A percentile compares a stretch with the other conserved stretches of the same genome.
These are phyloP conservation scores for Raphanus sativus DNA, from an alignment of 345 rosid genomes.

Conservation along the genomic window DNA sequence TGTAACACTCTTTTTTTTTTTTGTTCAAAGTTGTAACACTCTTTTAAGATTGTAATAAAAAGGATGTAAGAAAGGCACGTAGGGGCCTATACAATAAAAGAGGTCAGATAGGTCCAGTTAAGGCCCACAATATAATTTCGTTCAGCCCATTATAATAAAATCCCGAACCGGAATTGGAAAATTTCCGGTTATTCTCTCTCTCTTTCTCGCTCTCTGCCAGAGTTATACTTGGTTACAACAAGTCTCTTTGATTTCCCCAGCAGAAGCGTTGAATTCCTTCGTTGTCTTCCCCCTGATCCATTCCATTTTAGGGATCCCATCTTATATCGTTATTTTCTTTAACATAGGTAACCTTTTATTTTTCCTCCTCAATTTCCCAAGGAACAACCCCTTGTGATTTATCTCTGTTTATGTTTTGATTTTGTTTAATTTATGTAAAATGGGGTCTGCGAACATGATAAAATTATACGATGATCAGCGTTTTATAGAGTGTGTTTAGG, in stretches of 20 bases:
- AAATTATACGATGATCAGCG: constrained; percentile 16
- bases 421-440: neutral
- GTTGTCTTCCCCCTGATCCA: constrained; percentile 7
- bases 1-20: neutral
- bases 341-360: constrained; percentile 8
- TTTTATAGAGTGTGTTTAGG: neutral
- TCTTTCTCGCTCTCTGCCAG: neutral
- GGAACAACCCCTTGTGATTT: neutral
- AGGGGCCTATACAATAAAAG: neutral
- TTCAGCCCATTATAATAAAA: constrained; percentile 17
- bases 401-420: neutral
- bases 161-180: constrained; percentile 22
- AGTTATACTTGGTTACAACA: constrained; percentile 17
- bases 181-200: constrained; percentile 1
- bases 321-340: constrained; percentile 1
- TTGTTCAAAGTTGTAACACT: neutral
- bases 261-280: constrained; percentile 36
- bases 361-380: neutral
- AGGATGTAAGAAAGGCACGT: neutral
- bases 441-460: neutral
- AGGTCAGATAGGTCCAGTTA: neutral
- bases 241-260: constrained; percentile 34
- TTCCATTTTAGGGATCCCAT: constrained; percentile 13
- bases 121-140: neutral
- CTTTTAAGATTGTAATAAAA: neutral